These are phyloP conservation scores for Backusella circina DNA, from an alignment of 192 early-diverging fungal genomes.

Conservation along the genomic window DNA sequence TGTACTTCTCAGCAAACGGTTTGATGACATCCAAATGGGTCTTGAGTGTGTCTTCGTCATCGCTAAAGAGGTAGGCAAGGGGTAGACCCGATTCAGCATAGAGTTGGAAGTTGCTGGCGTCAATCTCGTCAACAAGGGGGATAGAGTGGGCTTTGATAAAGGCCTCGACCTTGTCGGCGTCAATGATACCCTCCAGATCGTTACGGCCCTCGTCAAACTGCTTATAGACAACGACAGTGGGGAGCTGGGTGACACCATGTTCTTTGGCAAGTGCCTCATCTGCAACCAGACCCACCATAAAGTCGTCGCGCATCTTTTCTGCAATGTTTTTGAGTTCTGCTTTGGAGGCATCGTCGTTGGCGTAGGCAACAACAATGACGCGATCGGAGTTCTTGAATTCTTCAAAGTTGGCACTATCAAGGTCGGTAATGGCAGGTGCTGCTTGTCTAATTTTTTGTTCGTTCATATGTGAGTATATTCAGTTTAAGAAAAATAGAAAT, in stretches of 20 bases:
- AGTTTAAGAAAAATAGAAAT: not conserved
- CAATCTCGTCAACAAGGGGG: conserved; percentile 88
- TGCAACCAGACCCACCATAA: conserved; percentile 74
- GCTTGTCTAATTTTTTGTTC: conserved; percentile 52
- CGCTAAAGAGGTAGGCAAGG: conserved; percentile 85
- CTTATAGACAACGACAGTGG: conserved; percentile 83
- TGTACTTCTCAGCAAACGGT: conserved; percentile 75
- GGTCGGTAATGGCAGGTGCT: conserved; percentile 75
- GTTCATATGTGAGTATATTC: not conserved
- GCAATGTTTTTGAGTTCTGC: conserved; percentile 64
- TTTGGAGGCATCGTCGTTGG: conserved; percentile 64
- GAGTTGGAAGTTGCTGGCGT: conserved; percentile 80
- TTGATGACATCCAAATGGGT: conserved; percentile 57
- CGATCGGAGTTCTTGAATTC: conserved; percentile 81
- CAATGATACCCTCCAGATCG: conserved; percentile 47
- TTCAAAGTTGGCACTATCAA: conserved; percentile 64
- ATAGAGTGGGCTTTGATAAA: conserved; percentile 83
- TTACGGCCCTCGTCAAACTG: conserved; percentile 87
- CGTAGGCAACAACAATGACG: conserved; percentile 86
- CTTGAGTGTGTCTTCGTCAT: conserved; percentile 45
- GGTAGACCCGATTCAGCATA: conserved; percentile 89
- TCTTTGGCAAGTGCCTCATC: conserved; percentile 57
- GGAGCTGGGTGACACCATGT: conserved; percentile 31
- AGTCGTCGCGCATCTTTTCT: conserved; percentile 81
- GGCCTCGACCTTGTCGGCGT: conserved; percentile 52